Conservation (phyloP, 2,329 filamentous ascomycete genomes). For the Monosporascus sp. region DNA sequence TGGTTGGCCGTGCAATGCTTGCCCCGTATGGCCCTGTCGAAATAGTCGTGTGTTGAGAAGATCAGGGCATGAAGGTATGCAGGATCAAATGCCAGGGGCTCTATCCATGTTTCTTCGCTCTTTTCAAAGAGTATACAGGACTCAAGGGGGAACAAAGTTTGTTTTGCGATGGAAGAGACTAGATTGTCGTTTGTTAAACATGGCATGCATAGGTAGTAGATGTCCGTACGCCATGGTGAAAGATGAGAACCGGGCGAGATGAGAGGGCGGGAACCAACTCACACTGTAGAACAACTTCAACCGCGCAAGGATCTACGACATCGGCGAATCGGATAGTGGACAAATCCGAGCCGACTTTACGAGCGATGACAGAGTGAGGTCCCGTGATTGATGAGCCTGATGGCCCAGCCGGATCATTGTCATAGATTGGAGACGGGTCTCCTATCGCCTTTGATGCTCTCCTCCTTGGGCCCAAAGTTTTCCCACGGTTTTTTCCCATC, state of each 20-base stretch:
- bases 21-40: slow-evolving; percentile 16
- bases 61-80: slow-evolving; percentile 31
- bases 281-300: slow-evolving; percentile 25
- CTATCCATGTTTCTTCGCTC: slow-evolving; percentile 21
- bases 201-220: not conserved
- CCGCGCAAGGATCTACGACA: slow-evolving; percentile 18
- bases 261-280: slow-evolving; percentile 3
- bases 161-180: slow-evolving; percentile 28
- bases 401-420: not conserved
- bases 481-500: slow-evolving; percentile 35
- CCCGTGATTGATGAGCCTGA: not conserved
- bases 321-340: slow-evolving; percentile 22
- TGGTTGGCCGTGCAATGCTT: slow-evolving; percentile 1
- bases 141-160: slow-evolving; percentile 27
- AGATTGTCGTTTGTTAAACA: not conserved
- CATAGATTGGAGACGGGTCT: slow-evolving; percentile 4
- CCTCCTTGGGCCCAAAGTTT: slow-evolving; percentile 8
- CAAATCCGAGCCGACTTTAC: slow-evolving; percentile 12
- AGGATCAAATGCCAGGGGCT: slow-evolving; percentile 25
- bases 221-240: not conserved
- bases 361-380: slow-evolving; percentile 5
- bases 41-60: slow-evolving; percentile 28
- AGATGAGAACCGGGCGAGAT: not conserved
- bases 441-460: not conserved
- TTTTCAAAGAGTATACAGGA: slow-evolving; percentile 23